Evolutionary conservation across 2,329 filamentous ascomycete genomes (phyloP), one percentile per base, ranked within the genome.

Genomic region (Aspergillus fijiensis): DNA sequence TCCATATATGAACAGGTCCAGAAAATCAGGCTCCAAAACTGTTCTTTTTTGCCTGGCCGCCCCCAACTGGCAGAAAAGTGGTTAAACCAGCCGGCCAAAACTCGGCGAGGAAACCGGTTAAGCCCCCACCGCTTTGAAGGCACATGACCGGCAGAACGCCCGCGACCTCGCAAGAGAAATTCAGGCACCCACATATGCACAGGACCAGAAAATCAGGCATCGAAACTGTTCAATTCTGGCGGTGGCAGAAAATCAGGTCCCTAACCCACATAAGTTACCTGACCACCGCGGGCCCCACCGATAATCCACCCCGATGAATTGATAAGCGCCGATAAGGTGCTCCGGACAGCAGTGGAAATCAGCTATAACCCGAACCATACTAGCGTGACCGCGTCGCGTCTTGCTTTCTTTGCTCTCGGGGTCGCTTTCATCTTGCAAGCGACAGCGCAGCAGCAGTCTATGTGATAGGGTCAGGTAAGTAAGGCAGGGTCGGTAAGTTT

Each of bases 351-450:
- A 16, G 7, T 9, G 39, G 1, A 35, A 35, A 16, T 16, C 33
- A 45, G 39, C 39, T 72, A 64, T 69, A 69, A 59, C 68, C 67
- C 12, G 59, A 73, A 69, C n/a, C 2, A 67, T 72, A 60, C 66
- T 75, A 76, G 73, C 66, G 68, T 49, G 3, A 53, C 69, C 66
- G 66, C 69, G 70, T 70, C 72, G 69, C 72, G 72, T 59, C 51
- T 62, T 42, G 1, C 27, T 29, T 29, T 29, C 27, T 29, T 29
- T 29, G 27, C 27, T 9, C 27, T 29, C 27, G 2, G 23, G 53
- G 50, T 27, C 47, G 58, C 60, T 65, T 53, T 35, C 51, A 49
- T 42, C 50, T 49, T 4, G 11, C 27, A 9, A 10, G 27, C 27
- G 27, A 29, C 27, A 9, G 27, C 27, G 27, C 27, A 29, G 27